Evolutionary conservation across 345 rosid genomes (phyloP).

Genomic region (Erodium maritimum): DNA sequence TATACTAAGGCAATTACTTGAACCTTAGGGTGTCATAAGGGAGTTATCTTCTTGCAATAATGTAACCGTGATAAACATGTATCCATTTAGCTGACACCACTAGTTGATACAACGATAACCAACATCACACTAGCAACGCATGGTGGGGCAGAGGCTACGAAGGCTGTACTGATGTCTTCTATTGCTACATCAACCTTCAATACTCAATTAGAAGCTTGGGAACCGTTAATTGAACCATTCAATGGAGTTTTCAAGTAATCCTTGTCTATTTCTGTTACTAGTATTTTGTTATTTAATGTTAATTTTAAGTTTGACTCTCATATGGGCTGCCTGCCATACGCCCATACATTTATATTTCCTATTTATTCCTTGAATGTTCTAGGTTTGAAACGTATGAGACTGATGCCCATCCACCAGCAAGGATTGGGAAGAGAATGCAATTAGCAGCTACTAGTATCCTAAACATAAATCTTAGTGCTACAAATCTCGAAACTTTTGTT

Average conservation of each 20-base stretch:
- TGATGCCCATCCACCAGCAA: constrained; percentile 37
- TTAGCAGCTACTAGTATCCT: constrained; percentile 72
- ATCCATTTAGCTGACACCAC: constrained; percentile 76
- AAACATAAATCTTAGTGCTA: constrained; percentile 81
- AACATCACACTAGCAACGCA: constrained; percentile 97
- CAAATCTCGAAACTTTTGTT: constrained; percentile 64
- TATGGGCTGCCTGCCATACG: too few relatives aligned
- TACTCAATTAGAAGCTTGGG: constrained; percentile 93
- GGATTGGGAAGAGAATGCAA: constrained; percentile 72
- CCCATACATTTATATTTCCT: background rate
- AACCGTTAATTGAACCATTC: constrained; percentile 94
- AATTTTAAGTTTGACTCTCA: too few relatives aligned
- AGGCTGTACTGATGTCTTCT: constrained; percentile 82
- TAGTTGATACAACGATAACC: constrained; percentile 74
- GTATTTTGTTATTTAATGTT: too few relatives aligned
- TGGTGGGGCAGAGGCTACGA: constrained; percentile 86
- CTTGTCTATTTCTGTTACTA: constrained; percentile 11
- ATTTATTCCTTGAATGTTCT: constrained; percentile 11
- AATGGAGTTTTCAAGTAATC: constrained; percentile 95
- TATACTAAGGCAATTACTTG: background rate
- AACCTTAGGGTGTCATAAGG: background rate
- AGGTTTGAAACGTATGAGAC: constrained; percentile 91
- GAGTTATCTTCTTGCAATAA: background rate
- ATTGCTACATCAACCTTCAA: constrained; percentile 93
- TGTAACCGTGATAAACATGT: constrained; percentile 12